phyloP scores from a whole-genome alignment of 257 asterid species.

The Petunia axillaris region DNA sequence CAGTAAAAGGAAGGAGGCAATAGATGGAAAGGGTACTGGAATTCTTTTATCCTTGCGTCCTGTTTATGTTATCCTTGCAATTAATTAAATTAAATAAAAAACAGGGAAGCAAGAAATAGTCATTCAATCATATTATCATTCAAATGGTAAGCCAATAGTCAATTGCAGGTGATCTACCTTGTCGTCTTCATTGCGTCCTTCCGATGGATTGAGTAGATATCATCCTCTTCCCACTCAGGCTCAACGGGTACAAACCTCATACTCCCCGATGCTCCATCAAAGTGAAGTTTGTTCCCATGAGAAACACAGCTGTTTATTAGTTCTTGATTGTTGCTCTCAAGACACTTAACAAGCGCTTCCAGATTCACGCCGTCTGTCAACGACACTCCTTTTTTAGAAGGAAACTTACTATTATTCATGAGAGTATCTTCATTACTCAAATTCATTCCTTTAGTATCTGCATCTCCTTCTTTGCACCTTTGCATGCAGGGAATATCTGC shows the following conservation, averaged over 20 bases:
- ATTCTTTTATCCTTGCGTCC: not conserved
- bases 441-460: constrained; percentile 8
- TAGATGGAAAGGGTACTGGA: not conserved
- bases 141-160: not conserved
- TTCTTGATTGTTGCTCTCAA: constrained; percentile 24
- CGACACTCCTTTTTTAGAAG: constrained; percentile 29
- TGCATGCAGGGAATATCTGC: constrained; percentile 20
- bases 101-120: not conserved
- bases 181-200: constrained; percentile 73
- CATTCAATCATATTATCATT: not conserved
- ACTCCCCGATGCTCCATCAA: constrained; percentile 34
- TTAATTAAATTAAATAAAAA: not conserved
- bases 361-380: constrained; percentile 27
- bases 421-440: constrained; percentile 9
- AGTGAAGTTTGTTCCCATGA: constrained; percentile 16
- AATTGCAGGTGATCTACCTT: constrained; percentile 50
- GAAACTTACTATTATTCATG: constrained; percentile 19
- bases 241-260: constrained; percentile 50
- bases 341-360: constrained; percentile 25
- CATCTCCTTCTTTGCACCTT: constrained; percentile 4
- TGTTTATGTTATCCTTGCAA: constrained; percentile 4
- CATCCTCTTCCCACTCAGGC: constrained; percentile 92
- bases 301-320: constrained; percentile 24
- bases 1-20: not conserved
- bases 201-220: constrained; percentile 64